Base-by-base conservation (phyloP, 225 moss, liverwort and hornwort genomes). In the Polytrichum commune region DNA sequence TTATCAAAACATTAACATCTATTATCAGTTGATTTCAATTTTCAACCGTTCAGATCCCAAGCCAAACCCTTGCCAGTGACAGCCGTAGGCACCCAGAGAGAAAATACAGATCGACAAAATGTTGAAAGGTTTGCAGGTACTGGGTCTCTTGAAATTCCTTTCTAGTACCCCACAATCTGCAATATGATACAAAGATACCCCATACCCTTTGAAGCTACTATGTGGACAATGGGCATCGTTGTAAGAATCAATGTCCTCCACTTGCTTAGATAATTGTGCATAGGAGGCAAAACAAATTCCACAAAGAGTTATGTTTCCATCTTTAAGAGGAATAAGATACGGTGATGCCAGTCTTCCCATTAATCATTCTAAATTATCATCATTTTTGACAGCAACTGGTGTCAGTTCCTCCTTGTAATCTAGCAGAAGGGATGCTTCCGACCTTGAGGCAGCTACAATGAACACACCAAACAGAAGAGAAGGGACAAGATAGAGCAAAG, bases 391-490 rank as follows among this genome's bases (percentile, higher is more conserved):
- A 68, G 79, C 74, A 33, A 91, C 62, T 6, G 84, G 83, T 72
- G 78, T 70, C 61, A 92, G 79, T 74, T 98, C 98, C 54, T 98
- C 98, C 77, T 87, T 93, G 78, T 93, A 98, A 60, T 73, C 85
- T 55, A 95, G 80, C 69, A 98, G 84, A 23, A 98, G 89, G 64
- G 95, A 89, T 6, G 98, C 91, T 79, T 98, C 98, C 18, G 91
- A 95, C 79, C 98, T 85, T 28, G 88, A 90, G 30, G 84, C 93
- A 63, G 98, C 98, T 57, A 93, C 90, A 32, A 89, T 66, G 69
- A 91, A 95, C 46, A 98, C 95, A 25, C 98, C 98, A 7, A 85
- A 88, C 23, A 98, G 90, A 27, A 98, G 91, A 66, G 91, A 85
- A 8, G 98, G 98, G 29, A 95, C 95, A 65, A 98, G 78, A 65